phyloP scores from a whole-genome alignment of 805 yeast genomes.

The Wickerhamiella lipophila region DNA sequence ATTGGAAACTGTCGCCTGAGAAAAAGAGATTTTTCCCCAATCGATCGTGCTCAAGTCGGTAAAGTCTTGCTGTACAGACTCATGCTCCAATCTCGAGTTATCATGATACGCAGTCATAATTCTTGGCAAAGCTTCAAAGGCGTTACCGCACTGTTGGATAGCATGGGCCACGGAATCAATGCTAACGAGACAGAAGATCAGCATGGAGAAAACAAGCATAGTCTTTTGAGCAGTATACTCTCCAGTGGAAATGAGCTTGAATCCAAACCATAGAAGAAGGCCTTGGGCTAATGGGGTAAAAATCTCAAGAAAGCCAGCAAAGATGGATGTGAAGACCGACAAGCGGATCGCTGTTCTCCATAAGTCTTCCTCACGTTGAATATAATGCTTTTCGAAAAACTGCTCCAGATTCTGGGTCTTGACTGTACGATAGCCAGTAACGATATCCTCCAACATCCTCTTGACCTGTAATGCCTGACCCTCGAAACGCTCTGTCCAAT shows the following conservation, averaged over 20 bases:
- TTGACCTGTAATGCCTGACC: constrained; percentile 12
- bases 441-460: constrained; percentile 35
- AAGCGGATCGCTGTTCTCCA: constrained; percentile 36
- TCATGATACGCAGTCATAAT: constrained; percentile 12
- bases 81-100: neutral
- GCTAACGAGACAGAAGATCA: constrained; percentile 59
- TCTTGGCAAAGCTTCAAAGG: constrained; percentile 34
- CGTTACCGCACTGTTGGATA: constrained; percentile 71
- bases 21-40: constrained; percentile 14
- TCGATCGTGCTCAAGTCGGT: neutral
- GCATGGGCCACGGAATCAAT: constrained; percentile 47
- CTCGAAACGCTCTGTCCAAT: constrained; percentile 18
- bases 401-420: constrained; percentile 40
- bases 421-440: constrained; percentile 52
- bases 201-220: constrained; percentile 56
- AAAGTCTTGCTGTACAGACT: neutral
- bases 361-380: constrained; percentile 26
- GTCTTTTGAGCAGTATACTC: constrained; percentile 46
- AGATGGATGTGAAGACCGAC: constrained; percentile 52
- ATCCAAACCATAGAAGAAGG: constrained; percentile 65
- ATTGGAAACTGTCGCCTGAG: constrained; percentile 10
- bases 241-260: constrained; percentile 47
- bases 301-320: constrained; percentile 45
- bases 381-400: constrained; percentile 31
- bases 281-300: constrained; percentile 53